Conservation (phyloP, 495 filamentous ascomycete genomes). For the Penicillium argentinense region DNA sequence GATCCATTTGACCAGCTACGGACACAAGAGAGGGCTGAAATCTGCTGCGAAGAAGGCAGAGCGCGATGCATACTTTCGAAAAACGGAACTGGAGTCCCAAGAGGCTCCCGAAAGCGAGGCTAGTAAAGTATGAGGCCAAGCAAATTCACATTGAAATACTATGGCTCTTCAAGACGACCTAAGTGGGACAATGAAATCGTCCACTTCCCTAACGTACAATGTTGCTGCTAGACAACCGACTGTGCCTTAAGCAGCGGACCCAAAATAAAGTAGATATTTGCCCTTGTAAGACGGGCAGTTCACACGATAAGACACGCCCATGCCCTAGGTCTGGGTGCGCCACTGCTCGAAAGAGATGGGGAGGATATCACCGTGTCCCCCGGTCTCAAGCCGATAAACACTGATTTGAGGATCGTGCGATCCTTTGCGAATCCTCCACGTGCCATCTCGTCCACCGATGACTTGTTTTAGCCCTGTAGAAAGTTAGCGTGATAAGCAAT, state of each 20-base stretch:
- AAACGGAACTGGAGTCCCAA: conserved; percentile 13
- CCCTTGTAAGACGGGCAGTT: background rate
- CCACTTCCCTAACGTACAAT: too few species aligned
- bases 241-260: too few species aligned
- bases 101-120: background rate
- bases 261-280: background rate
- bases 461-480: conserved; percentile 62
- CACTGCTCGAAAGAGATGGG: conserved; percentile 73
- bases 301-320: background rate
- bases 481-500: background rate
- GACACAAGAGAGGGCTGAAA: conserved; percentile 53
- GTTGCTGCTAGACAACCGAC: too few species aligned
- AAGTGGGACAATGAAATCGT: too few species aligned
- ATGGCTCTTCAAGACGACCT: too few species aligned
- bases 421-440: conserved; percentile 75
- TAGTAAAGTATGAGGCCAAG: background rate
- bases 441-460: conserved; percentile 68
- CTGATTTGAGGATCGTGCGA: conserved; percentile 53
- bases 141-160: background rate
- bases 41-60: conserved; percentile 29
- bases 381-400: conserved; percentile 66
- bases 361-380: conserved; percentile 74
- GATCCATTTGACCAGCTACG: conserved; percentile 66
- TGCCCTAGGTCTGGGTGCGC: conserved; percentile 41
- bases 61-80: conserved; percentile 32